Base-by-base conservation (phyloP, 345 rosid species). In the Salix dunnii region DNA sequence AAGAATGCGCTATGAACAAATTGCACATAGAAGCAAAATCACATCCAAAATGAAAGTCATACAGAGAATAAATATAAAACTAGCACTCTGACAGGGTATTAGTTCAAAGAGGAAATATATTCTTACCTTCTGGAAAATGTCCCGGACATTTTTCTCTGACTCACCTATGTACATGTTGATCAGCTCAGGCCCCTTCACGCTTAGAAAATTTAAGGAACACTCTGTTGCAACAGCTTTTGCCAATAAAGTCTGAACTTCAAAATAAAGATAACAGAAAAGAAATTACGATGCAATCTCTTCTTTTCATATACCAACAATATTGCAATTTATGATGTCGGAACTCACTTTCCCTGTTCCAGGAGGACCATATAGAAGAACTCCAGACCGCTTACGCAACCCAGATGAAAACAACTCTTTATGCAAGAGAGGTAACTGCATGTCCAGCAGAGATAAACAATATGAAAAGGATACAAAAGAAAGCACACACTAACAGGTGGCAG, bases 141-240 rank as follows among this genome's bases (percentile, higher is more conserved):
- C 98, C 75, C 96, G 87, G 74, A 96, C 88, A 80, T 96, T 96
- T 85, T 93, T 96, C 86, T 96, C 98, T 21, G 99, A 96, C 74
- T 96, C 99, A 82, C 99, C 99, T 62, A 96, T 96, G 86, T 96
- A 93, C 98, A 96, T 96, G 89, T 96, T 96, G 83, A 96, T 96
- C 79, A 96, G 83, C 80, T 96, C 99, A 74, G 99, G 99, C 51
- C 98, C 99, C 86, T 95, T 95, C 36, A 95, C 98, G 14, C 99
- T 95, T 27, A 95, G 91, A 84, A 95, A 95, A 79, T 95, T 95
- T 63, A 95, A 84, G 79, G 99, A 93, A 77, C 98, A 95, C 77
- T 95, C 99, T 74, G 98, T 95, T 33, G 99, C 99, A 82, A 95
- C 99, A 81, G 98, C 99, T 88, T 95, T 95, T 70, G 99, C 99